Percentiles rank a stretch among this genome's conserved stretches.
Evolutionary conservation across 1,139 yeast genomes (phyloP).

Genomic region (Geotrichum histeridarum): DNA sequence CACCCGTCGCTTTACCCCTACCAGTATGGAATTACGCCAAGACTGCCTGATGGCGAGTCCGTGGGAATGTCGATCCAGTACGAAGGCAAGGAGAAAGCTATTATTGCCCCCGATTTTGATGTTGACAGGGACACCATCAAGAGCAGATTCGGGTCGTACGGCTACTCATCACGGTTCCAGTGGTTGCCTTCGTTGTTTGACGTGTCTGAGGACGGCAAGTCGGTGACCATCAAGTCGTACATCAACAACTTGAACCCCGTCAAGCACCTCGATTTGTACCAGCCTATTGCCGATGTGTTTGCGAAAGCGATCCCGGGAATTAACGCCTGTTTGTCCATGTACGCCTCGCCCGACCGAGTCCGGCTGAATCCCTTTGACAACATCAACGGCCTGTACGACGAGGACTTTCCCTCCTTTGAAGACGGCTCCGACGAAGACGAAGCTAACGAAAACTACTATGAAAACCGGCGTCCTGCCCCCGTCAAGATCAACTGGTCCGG

Average conservation of each 20-base stretch:
- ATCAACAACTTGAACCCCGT: constrained; percentile 44
- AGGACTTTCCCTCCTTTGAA: not conserved
- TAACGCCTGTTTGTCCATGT: constrained; percentile 30
- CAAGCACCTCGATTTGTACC: constrained; percentile 32
- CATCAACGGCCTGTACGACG: constrained; percentile 9
- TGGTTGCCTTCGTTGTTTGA: constrained; percentile 28
- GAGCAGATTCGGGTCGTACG: constrained; percentile 21
- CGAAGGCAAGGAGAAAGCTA: not conserved
- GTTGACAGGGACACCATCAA: constrained; percentile 2
- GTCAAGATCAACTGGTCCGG: constrained; percentile 21
- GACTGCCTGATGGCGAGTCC: constrained; percentile 19
- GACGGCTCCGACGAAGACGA: constrained; percentile 1
- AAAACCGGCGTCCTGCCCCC: constrained; percentile 5
- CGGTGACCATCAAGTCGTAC: constrained; percentile 34
- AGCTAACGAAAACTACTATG: constrained; percentile 7
- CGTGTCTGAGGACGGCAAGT: constrained; percentile 19
- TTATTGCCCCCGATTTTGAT: constrained; percentile 5
- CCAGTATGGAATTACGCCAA: constrained; percentile 39
- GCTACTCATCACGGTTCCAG: constrained; percentile 29
- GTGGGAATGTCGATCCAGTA: constrained; percentile 11
- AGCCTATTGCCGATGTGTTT: constrained; percentile 36
- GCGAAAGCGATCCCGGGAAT: constrained; percentile 37
- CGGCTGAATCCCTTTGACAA: constrained; percentile 6
- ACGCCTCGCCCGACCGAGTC: constrained; percentile 10
- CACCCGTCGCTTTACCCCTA: constrained; percentile 45